Conservation (phyloP, 129 eudicot species). For the Ambrosia artemisiifolia region DNA sequence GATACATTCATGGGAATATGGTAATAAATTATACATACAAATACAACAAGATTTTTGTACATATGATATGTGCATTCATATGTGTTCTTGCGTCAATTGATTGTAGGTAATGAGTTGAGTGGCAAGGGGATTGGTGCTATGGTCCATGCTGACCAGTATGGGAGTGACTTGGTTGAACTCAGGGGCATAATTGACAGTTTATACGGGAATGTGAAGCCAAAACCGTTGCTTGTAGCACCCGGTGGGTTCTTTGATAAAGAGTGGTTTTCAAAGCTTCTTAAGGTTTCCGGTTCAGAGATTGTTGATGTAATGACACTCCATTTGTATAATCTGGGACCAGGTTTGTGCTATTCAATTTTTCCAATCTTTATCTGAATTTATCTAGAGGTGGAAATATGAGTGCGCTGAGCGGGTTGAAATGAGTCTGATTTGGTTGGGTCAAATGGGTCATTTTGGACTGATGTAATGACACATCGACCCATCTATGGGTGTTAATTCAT, state of each 20-base stretch:
- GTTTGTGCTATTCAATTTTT: slow-evolving; percentile 27
- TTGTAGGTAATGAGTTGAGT: slow-evolving; percentile 82
- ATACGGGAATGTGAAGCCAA: slow-evolving; percentile 34
- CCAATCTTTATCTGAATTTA: not conserved
- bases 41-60: slow-evolving; percentile 5
- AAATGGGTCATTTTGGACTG: not conserved
- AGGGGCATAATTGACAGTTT: slow-evolving; percentile 48
- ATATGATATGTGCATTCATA: not conserved
- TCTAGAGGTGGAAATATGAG: not conserved
- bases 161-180: slow-evolving; percentile 54
- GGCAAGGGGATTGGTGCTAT: slow-evolving; percentile 79
- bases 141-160: slow-evolving; percentile 72
- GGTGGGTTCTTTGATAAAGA: slow-evolving; percentile 83
- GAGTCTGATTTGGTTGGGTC: not conserved
- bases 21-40: slow-evolving; percentile 41
- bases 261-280: slow-evolving; percentile 73
- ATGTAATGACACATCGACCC: not conserved
- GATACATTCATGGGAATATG: slow-evolving; percentile 95
- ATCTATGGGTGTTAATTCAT: not conserved
- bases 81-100: slow-evolving; percentile 6
- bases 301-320: slow-evolving; percentile 77
- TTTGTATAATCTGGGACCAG: slow-evolving; percentile 81
- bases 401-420: not conserved
- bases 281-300: slow-evolving; percentile 57
- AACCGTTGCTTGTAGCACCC: slow-evolving; percentile 70